Conservation (phyloP, 208 protist species). For the Plasmodiophora brassicae region DNA sequence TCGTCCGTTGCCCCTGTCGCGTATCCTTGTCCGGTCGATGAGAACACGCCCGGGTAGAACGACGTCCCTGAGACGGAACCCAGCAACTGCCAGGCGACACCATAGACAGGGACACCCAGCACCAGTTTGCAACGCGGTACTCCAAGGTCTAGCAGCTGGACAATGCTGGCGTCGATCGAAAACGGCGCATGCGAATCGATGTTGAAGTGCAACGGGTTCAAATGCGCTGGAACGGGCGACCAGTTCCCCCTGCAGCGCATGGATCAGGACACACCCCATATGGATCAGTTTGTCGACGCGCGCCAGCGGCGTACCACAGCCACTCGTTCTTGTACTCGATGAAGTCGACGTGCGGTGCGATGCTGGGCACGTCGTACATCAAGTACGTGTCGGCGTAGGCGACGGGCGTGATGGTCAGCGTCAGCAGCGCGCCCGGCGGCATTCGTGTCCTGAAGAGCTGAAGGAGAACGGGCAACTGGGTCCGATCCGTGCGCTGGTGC, state of each 20-base stretch:
- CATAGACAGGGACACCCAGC: too few relatives aligned
- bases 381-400: background rate
- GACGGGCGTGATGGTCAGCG: background rate
- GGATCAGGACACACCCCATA: background rate
- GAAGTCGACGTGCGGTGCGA: background rate
- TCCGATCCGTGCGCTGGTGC: background rate
- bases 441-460: background rate
- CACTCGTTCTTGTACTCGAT: background rate
- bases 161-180: too few relatives aligned
- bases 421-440: background rate
- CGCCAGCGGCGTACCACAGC: background rate
- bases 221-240: background rate
- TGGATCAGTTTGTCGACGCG: background rate
- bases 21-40: too few relatives aligned
- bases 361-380: background rate
- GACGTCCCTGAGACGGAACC: too few relatives aligned
- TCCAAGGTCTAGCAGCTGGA: too few relatives aligned
- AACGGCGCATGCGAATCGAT: too few relatives aligned
- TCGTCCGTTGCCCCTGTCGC: background rate
- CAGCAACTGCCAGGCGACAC: too few relatives aligned
- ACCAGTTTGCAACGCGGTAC: too few relatives aligned
- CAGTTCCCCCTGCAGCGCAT: background rate
- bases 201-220: background rate
- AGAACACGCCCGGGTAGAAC: too few relatives aligned
- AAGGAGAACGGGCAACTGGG: background rate